These are phyloP conservation scores for Wickerhamiella cacticola DNA, from an alignment of 805 yeast species.

Conservation along the genomic window DNA sequence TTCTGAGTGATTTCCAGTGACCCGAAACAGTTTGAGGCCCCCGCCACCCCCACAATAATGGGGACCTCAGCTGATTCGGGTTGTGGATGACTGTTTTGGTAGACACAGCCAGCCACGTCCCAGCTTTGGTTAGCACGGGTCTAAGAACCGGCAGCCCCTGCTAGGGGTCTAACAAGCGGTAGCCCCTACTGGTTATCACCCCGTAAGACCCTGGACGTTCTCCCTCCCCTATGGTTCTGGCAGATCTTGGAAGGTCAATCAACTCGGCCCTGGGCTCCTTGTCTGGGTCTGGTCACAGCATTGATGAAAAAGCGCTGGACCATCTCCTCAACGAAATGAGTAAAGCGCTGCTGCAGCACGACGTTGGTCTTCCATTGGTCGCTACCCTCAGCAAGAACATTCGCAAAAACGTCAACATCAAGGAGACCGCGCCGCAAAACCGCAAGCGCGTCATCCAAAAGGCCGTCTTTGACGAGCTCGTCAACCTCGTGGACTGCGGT, in stretches of 20 bases:
- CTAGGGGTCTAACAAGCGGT: too few species aligned
- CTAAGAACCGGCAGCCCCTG: not conserved
- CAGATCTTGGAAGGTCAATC: constrained; percentile 67
- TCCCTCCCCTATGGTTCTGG: constrained; percentile 47
- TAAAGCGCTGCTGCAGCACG: constrained; percentile 84
- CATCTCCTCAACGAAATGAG: constrained; percentile 75
- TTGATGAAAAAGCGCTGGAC: constrained; percentile 55
- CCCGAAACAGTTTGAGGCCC: not conserved
- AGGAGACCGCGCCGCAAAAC: constrained; percentile 45
- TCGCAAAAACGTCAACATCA: constrained; percentile 42
- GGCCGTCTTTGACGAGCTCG: constrained; percentile 86
- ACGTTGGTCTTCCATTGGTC: constrained; percentile 80
- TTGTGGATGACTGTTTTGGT: not conserved
- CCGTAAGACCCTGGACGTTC: too few species aligned
- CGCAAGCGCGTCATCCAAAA: constrained; percentile 76
- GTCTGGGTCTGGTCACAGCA: constrained; percentile 38
- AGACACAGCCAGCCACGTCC: not conserved
- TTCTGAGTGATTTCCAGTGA: too few species aligned
- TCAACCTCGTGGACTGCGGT: constrained; percentile 65
- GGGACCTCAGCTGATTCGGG: not conserved
- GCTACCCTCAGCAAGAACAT: constrained; percentile 63
- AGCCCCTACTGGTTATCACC: too few species aligned
- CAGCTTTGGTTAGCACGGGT: not conserved
- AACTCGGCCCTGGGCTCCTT: constrained; percentile 60
- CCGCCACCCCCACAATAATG: not conserved